These are phyloP conservation scores for Penicillium roqueforti DNA, from an alignment of 495 filamentous ascomycete genomes.

Conservation along the genomic window DNA sequence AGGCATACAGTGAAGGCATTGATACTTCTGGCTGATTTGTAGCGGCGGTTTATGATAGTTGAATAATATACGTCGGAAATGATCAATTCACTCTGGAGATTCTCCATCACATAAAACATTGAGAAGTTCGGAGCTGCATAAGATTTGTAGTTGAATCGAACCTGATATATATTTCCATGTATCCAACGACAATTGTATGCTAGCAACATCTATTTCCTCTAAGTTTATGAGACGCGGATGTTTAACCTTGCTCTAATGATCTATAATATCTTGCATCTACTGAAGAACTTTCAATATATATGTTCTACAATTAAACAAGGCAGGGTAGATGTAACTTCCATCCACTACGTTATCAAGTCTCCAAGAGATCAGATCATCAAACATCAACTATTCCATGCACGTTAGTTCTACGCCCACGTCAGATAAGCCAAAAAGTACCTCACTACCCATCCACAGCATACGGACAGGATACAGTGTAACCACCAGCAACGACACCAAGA, in stretches of 20 bases:
- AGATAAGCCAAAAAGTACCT: background rate
- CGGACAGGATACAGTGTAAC: constrained; percentile 2
- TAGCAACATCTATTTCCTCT: background rate
- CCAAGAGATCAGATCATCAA: background rate
- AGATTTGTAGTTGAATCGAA: background rate
- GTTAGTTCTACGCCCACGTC: background rate
- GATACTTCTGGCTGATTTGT: background rate
- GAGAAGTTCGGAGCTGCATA: background rate
- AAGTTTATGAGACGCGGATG: background rate
- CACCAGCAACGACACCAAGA: background rate
- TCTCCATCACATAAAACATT: background rate
- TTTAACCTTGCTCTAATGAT: background rate
- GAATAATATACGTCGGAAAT: background rate
- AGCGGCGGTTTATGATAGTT: background rate
- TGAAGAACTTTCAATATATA: background rate
- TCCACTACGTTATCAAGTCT: background rate
- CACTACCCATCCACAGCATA: background rate
- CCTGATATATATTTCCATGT: background rate
- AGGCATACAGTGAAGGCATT: background rate
- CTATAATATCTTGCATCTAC: background rate
- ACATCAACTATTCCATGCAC: background rate
- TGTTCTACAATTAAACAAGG: background rate
- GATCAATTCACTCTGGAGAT: background rate
- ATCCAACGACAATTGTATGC: background rate
- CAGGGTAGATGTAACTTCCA: background rate